Evolutionary conservation across 2,329 filamentous ascomycete genomes (phyloP).

Genomic region (Aspergillus quadricinctus): DNA sequence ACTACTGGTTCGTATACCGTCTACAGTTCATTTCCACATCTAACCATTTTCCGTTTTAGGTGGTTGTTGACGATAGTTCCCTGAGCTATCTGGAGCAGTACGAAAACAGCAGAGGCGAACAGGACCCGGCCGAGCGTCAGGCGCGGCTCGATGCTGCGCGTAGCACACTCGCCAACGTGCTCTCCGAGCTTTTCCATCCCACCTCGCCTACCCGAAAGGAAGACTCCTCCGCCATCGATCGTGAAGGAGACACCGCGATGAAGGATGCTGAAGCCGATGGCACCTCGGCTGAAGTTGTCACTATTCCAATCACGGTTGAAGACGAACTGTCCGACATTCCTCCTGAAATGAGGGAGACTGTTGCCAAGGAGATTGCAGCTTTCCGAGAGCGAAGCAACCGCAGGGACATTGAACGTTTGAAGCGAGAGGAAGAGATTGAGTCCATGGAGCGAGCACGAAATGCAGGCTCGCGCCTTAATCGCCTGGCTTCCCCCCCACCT

Average conservation of each 20-base stretch:
- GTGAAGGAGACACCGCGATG: slow-evolving; percentile 67
- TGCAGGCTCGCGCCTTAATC: slow-evolving; percentile 57
- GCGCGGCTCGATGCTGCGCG: slow-evolving; percentile 67
- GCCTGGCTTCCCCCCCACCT: slow-evolving; percentile 67
- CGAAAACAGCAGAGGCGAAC: slow-evolving; percentile 61
- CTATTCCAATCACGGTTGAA: slow-evolving; percentile 79
- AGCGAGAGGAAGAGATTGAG: slow-evolving; percentile 88
- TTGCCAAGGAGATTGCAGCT: slow-evolving; percentile 87
- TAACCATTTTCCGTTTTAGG: slow-evolving; percentile 33
- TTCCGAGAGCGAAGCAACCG: slow-evolving; percentile 90
- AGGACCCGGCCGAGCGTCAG: slow-evolving; percentile 58
- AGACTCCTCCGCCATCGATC: slow-evolving; percentile 50
- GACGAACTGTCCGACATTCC: slow-evolving; percentile 96
- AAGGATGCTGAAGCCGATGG: slow-evolving; percentile 58
- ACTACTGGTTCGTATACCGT: slow-evolving; percentile 53
- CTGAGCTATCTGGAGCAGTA: slow-evolving; percentile 81
- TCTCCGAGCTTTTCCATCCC: slow-evolving; percentile 71
- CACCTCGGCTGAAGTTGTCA: slow-evolving; percentile 73
- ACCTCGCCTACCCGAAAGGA: slow-evolving; percentile 43
- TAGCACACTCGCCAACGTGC: slow-evolving; percentile 60
- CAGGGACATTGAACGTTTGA: slow-evolving; percentile 80
- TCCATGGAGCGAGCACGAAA: slow-evolving; percentile 75
- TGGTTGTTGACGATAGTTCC: slow-evolving; percentile 76
- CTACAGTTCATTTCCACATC: neutral
- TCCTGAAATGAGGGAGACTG: slow-evolving; percentile 90